Base-by-base conservation (phyloP, 2,329 filamentous ascomycete species). In the Chalara sp. region DNA sequence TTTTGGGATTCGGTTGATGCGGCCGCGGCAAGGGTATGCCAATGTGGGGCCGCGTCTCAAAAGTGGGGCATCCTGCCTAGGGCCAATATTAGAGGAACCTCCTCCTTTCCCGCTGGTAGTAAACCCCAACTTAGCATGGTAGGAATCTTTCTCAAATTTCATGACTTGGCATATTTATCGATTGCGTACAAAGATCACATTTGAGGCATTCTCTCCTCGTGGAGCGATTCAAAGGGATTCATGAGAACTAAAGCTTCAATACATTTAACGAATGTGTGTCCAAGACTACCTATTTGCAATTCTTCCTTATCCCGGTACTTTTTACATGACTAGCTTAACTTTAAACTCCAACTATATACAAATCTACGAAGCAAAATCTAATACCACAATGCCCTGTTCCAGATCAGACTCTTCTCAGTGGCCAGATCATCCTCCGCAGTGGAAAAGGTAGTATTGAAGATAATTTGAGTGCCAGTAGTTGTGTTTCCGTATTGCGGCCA, bases 331-430 rank as follows among this genome's bases (percentile, higher is more conserved):
- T 21, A 21, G 21, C 21, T 21, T 21, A 21, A 21, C 21, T 21
- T 21, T 21, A 21, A 21, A 3, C 21, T 21, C 21, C 21, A 21
- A 21, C 21, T 21, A 21, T 21, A 21, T 21, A 21, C 21, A 21
- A 21, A 21, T 21, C 21, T 21, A 21, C 21, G 3, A 21, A 21
- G 21, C 21, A 21, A 21, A 21, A 21, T 50, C 47, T 64, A 67
- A 47, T 67, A 67, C 65, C 65, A 67, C 4, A 68, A 53, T 35
- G 61, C 65, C 54, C 67, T 61, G 45, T 67, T 68, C 65, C 65
- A 67, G 53, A 58, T 61, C 30, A 63, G 44, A 37, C 57, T 63
- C 57, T 61, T 63, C 12, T 48, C 58, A 49, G 58, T 68, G 4
- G 63, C 65, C n/a, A 68, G 52, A 44, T 66, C 60, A 51, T 67